Percentiles rank a stretch among this genome's conserved stretches.
These are phyloP conservation scores for Raddia distichophylla DNA, from an alignment of 176 grass and related monocot genomes.

Conservation along the genomic window DNA sequence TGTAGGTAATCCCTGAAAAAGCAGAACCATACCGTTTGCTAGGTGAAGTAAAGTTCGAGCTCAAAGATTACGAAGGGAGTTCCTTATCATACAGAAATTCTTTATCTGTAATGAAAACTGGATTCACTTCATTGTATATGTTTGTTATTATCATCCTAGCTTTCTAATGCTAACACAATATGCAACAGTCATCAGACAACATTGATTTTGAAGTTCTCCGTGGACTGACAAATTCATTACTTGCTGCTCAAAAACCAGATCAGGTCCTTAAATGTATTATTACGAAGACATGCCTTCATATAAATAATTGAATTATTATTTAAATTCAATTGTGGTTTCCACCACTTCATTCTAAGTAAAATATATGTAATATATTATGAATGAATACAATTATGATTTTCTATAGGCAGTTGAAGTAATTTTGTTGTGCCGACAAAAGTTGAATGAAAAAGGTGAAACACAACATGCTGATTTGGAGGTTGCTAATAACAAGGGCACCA, in stretches of 20 bases:
- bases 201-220: slow-evolving; percentile 91
- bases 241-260: slow-evolving; percentile 83
- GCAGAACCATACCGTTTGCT: slow-evolving; percentile 81
- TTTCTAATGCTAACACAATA: slow-evolving; percentile 37
- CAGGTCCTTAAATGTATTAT: slow-evolving; percentile 52
- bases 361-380: slow-evolving; percentile 17
- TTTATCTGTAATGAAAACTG: slow-evolving; percentile 62
- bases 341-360: slow-evolving; percentile 18
- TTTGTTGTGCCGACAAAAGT: slow-evolving; percentile 66
- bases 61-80: slow-evolving; percentile 95
- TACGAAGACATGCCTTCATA: slow-evolving; percentile 12
- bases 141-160: not conserved
- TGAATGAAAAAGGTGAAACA: slow-evolving; percentile 66
- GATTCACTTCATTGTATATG: slow-evolving; percentile 33
- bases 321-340: slow-evolving; percentile 13
- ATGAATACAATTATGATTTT: slow-evolving; percentile 36
- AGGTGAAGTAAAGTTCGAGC: slow-evolving; percentile 92
- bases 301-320: not conserved
- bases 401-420: slow-evolving; percentile 78
- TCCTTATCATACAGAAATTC: slow-evolving; percentile 65
- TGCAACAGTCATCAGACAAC: slow-evolving; percentile 64
- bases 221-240: slow-evolving; percentile 84
- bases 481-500: slow-evolving; percentile 48
- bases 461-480: slow-evolving; percentile 22
- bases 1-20: slow-evolving; percentile 84